Evolutionary conservation across 495 filamentous ascomycete genomes (phyloP).

Genomic region (Paragyromitra xinjiangensis): DNA sequence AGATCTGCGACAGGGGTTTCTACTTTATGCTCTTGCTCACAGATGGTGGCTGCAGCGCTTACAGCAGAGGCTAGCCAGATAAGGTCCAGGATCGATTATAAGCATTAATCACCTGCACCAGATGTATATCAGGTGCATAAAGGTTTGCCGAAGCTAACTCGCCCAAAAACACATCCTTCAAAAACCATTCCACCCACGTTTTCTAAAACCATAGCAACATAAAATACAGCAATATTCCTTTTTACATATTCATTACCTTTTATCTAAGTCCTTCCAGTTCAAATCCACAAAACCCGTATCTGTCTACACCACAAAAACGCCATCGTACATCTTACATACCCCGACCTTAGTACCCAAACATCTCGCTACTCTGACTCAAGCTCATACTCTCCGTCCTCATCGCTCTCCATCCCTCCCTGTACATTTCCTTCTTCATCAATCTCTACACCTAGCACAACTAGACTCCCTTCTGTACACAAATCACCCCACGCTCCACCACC

Average conservation of each 20-base stretch:
- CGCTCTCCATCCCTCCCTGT: constrained; percentile 24
- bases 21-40: no score
- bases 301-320: constrained; percentile 9
- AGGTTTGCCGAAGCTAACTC: no score
- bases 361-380: constrained; percentile 32
- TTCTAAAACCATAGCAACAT: background rate
- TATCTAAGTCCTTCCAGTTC: background rate
- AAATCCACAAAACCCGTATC: constrained; percentile 2
- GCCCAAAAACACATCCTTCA: background rate
- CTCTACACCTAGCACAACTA: constrained; percentile 27
- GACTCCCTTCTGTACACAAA: background rate
- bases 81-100: no score
- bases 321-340: constrained; percentile 6
- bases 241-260: constrained; percentile 7
- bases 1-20: no score
- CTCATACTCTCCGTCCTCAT: constrained; percentile 36
- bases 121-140: no score
- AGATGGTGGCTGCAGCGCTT: no score
- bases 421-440: constrained; percentile 38
- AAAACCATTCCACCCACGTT: background rate
- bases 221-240: constrained; percentile 17
- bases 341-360: background rate
- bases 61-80: no score
- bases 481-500: constrained; percentile 50
- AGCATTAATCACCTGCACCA: no score